phyloP scores from a whole-genome alignment of 2,329 filamentous ascomycete genomes.

The Aspergillus glaucus region DNA sequence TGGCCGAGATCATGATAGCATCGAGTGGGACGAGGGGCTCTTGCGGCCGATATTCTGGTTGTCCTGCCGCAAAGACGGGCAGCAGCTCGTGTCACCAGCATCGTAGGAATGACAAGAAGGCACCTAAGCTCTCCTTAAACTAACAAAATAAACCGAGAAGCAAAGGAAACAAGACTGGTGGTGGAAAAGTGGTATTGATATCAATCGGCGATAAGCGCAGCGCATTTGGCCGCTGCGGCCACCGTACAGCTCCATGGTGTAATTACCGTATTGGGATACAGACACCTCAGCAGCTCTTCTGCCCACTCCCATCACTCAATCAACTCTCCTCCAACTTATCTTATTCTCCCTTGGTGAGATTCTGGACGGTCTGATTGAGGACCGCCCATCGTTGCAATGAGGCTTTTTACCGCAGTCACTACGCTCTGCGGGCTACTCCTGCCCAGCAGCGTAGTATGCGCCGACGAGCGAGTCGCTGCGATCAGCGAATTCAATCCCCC shows the following conservation, averaged over 20 bases:
- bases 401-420: conserved; percentile 30
- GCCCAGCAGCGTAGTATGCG: conserved; percentile 28
- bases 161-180: neutral
- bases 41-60: conserved; percentile 6
- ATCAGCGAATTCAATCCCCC: conserved; percentile 65
- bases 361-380: conserved; percentile 19
- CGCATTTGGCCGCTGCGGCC: conserved; percentile 24
- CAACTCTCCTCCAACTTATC: conserved; percentile 10
- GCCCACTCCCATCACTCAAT: conserved; percentile 6
- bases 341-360: conserved; percentile 8
- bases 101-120: neutral
- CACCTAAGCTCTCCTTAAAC: neutral
- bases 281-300: conserved; percentile 32
- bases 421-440: conserved; percentile 31
- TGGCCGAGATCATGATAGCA: conserved; percentile 25
- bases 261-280: conserved; percentile 9
- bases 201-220: conserved; percentile 7
- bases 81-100: conserved; percentile 18
- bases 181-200: neutral
- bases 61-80: conserved; percentile 13
- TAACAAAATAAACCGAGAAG: neutral
- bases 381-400: conserved; percentile 32
- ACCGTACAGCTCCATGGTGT: conserved; percentile 16
- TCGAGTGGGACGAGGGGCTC: conserved; percentile 10
- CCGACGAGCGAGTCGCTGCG: conserved; percentile 31